These are phyloP conservation scores for Starmera caribaea DNA, from an alignment of 805 yeast species.

Conservation along the genomic window DNA sequence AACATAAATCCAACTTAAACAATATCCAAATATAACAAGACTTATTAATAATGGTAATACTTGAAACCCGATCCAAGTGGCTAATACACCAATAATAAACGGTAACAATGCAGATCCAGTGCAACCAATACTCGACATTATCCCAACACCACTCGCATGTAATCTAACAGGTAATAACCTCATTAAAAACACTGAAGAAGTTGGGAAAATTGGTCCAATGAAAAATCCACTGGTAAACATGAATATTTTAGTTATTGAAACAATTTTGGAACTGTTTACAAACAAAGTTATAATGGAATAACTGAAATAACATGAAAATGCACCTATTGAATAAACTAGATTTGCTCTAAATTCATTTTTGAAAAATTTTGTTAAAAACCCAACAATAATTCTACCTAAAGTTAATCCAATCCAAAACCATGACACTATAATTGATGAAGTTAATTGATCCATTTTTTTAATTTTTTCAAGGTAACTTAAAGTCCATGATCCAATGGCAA, in stretches of 20 bases:
- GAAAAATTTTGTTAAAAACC: conserved; percentile 43
- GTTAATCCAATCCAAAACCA: conserved; percentile 71
- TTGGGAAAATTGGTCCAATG: conserved; percentile 67
- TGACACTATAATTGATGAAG: conserved; percentile 55
- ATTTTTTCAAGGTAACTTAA: conserved; percentile 51
- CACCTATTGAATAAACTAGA: conserved; percentile 23
- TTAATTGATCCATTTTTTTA: conserved; percentile 34
- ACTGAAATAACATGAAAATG: conserved; percentile 21
- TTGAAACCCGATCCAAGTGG: conserved; percentile 17
- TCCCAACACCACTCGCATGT: conserved; percentile 62
- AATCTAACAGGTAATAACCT: conserved; percentile 49
- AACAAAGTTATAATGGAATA: conserved; percentile 8
- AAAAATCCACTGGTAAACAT: conserved; percentile 44
- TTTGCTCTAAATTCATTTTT: conserved; percentile 32
- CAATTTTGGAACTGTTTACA: conserved; percentile 29
- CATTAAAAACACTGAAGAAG: conserved; percentile 56
- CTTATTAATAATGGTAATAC: conserved; percentile 17
- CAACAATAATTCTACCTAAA: conserved; percentile 48
- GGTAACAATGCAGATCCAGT: conserved; percentile 77
- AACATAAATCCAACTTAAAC: conserved; percentile 3
- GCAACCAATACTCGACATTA: conserved; percentile 73
- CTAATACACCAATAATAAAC: conserved; percentile 42
- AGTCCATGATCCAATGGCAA: conserved; percentile 62
- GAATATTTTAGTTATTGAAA: conserved; percentile 26
- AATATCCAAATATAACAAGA: conserved; percentile 4